Percentiles rank a stretch among this genome's conserved stretches.
phyloP scores from a whole-genome alignment of 2,329 filamentous ascomycete genomes.

The Aspergillus proliferans region DNA sequence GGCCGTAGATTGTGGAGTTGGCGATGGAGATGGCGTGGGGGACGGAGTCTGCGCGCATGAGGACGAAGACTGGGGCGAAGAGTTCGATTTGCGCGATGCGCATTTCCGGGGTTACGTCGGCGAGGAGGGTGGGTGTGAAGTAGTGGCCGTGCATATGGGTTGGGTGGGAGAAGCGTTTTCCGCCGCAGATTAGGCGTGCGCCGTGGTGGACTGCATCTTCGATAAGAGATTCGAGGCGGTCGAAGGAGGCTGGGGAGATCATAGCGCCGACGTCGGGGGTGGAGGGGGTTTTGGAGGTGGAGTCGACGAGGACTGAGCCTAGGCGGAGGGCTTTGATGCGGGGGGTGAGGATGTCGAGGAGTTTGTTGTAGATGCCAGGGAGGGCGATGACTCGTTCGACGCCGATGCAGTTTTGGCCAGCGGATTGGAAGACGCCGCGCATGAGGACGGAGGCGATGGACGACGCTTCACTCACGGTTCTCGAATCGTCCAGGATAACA shows the following conservation, averaged over 20 bases:
- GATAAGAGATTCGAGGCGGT: constrained; percentile 69
- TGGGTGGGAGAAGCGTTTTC: constrained; percentile 65
- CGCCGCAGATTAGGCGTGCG: constrained; percentile 75
- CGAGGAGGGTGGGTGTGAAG: constrained; percentile 83
- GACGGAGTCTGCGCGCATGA: constrained; percentile 68
- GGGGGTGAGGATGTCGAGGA: constrained; percentile 65
- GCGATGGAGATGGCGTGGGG: constrained; percentile 67
- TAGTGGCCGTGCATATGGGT: constrained; percentile 75
- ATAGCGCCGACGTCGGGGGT: constrained; percentile 75
- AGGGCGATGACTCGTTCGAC: constrained; percentile 87
- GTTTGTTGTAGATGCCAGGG: constrained; percentile 65
- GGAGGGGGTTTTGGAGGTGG: constrained; percentile 16
- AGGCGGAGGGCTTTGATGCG: constrained; percentile 69
- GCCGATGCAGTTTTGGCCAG: constrained; percentile 96
- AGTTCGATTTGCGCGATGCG: constrained; percentile 82
- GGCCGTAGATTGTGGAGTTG: constrained; percentile 77
- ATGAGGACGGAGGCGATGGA: constrained; percentile 77
- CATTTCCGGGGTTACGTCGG: constrained; percentile 83
- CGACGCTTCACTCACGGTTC: constrained; percentile 53
- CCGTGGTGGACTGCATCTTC: constrained; percentile 69
- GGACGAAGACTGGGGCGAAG: constrained; percentile 82
- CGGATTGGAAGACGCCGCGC: constrained; percentile 88
- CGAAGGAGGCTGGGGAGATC: constrained; percentile 73
- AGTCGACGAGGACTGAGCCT: constrained; percentile 60
- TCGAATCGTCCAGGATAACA: constrained; percentile 72